Conservation (phyloP, 1,284 basidiomycete species). For the Phaffia rhodozyma region DNA sequence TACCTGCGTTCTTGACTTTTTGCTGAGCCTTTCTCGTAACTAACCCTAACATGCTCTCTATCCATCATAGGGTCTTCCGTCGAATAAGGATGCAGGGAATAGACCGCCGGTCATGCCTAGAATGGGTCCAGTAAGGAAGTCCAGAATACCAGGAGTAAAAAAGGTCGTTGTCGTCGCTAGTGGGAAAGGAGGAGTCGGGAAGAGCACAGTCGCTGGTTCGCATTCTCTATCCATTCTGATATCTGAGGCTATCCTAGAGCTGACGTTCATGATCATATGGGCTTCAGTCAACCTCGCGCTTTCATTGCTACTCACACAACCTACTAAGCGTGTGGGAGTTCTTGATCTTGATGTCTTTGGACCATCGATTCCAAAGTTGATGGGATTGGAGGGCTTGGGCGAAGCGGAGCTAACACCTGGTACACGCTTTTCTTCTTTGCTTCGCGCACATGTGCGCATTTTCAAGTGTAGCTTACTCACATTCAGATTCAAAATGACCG, state of each 20-base stretch:
- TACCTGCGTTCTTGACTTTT: background rate
- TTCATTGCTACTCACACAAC: conserved; percentile 24
- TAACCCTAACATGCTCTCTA: background rate
- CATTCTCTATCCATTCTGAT: background rate
- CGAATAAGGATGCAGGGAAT: background rate
- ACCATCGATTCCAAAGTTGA: conserved; percentile 86
- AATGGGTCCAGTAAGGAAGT: conserved; percentile 38
- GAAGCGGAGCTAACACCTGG: conserved; percentile 68
- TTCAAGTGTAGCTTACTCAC: too few relatives aligned
- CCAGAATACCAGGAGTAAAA: conserved; percentile 41
- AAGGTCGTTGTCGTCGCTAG: conserved; percentile 74
- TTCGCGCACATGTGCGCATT: too few relatives aligned
- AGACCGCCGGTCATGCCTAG: conserved; percentile 32
- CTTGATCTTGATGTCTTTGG: conserved; percentile 95
- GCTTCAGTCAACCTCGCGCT: conserved; percentile 34
- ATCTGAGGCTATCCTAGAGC: background rate
- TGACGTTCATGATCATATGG: background rate
- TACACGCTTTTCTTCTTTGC: conserved; percentile 33
- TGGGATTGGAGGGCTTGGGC: conserved; percentile 70
- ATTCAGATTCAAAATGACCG: too few relatives aligned
- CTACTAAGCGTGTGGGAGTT: conserved; percentile 56
- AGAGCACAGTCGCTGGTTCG: conserved; percentile 80
- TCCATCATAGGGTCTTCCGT: conserved; percentile 2
- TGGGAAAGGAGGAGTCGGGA: conserved; percentile 95
- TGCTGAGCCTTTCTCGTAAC: background rate